Percentiles rank a stretch among this genome's conserved stretches.
Evolutionary conservation across 306 rosid genomes (phyloP).

Genomic region (Fagus crenata): DNA sequence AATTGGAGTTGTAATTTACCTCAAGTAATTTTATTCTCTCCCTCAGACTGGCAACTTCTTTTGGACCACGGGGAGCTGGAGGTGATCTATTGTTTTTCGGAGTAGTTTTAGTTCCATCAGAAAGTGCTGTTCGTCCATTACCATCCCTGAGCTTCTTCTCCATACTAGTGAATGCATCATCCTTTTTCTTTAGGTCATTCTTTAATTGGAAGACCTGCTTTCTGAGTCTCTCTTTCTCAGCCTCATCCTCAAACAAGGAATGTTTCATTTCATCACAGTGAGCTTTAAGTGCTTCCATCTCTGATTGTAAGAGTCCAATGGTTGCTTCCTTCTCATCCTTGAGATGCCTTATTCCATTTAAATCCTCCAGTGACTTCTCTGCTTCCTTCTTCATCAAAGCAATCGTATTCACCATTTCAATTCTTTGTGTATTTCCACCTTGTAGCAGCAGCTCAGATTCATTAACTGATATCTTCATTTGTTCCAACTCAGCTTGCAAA

Average conservation of each 20-base stretch:
- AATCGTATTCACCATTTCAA: constrained; percentile 51
- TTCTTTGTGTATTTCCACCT: constrained; percentile 54
- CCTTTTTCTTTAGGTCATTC: constrained; percentile 69
- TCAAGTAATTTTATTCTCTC: constrained; percentile 77
- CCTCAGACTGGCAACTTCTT: constrained; percentile 64
- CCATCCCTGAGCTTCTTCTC: constrained; percentile 68
- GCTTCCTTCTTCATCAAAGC: constrained; percentile 59
- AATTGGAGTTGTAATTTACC: constrained; percentile 50
- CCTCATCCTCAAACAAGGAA: constrained; percentile 58
- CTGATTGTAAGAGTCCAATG: constrained; percentile 46
- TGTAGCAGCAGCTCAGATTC: constrained; percentile 53
- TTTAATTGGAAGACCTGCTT: constrained; percentile 61
- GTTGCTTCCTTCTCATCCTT: constrained; percentile 57
- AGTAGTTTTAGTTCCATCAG: constrained; percentile 46
- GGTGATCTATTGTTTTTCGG: constrained; percentile 44
- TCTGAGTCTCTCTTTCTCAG: constrained; percentile 69
- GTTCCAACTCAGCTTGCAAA: constrained; percentile 51
- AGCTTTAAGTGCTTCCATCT: constrained; percentile 58
- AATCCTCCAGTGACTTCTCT: constrained; percentile 48
- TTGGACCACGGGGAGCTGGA: constrained; percentile 45
- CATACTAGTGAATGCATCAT: constrained; percentile 42
- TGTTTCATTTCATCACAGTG: constrained; percentile 55
- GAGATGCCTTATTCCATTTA: constrained; percentile 42
- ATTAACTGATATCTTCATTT: constrained; percentile 49
- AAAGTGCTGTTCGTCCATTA: constrained; percentile 40